Percentiles rank a stretch among this genome's conserved stretches.
Evolutionary conservation across 192 early-diverging fungal genomes (phyloP).

Genomic region (Geranomyces variabilis): DNA sequence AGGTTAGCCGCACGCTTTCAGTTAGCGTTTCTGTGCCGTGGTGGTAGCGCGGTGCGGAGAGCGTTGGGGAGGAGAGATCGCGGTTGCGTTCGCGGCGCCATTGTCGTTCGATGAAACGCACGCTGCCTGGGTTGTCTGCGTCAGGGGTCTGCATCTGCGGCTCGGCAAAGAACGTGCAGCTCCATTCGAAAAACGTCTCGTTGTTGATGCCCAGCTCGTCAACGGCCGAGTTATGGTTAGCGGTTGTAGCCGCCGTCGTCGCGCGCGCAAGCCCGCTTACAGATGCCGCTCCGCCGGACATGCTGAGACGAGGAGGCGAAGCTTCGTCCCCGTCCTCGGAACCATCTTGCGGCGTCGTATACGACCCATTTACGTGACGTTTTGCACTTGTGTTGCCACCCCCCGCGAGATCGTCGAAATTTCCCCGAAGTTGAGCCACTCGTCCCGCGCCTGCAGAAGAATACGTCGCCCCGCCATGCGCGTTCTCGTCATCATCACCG

Average conservation of each 20-base stretch:
- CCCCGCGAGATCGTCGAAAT: too few relatives aligned
- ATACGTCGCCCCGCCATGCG: neutral
- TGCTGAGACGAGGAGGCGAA: neutral
- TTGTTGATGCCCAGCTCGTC: conserved; percentile 47
- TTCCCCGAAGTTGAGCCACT: too few relatives aligned
- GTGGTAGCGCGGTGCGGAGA: neutral
- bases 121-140: conserved; percentile 79
- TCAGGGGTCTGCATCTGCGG: conserved; percentile 83
- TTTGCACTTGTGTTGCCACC: too few relatives aligned
- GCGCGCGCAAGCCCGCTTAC: neutral
- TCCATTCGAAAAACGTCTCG: conserved; percentile 77
- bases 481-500: neutral
- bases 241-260: neutral
- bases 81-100: conserved; percentile 74
- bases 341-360: neutral
- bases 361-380: too few relatives aligned
- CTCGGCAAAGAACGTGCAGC: conserved; percentile 85
- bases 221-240: conserved; percentile 10
- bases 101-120: conserved; percentile 70
- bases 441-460: too few relatives aligned
- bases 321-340: neutral
- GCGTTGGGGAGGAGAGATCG: neutral
- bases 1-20: conserved; percentile 1
- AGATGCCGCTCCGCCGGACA: neutral
- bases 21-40: conserved; percentile 10